Evolutionary conservation across 768 basidiomycete genomes (phyloP).

Genomic region (Lyophyllum atratum): DNA sequence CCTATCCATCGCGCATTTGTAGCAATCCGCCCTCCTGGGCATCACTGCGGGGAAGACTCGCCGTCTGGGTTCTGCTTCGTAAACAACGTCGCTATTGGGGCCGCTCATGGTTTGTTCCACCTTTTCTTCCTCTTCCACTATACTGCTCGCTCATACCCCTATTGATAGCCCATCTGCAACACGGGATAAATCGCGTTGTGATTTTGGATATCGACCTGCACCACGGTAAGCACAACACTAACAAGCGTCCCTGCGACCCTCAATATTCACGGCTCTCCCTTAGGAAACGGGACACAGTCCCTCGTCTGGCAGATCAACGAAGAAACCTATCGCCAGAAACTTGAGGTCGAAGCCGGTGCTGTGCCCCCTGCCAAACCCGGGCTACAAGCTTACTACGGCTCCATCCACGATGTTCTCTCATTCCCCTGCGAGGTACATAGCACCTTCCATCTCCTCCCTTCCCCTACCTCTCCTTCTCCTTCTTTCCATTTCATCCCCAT

Average conservation of each 20-base stretch:
- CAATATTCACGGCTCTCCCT: background rate
- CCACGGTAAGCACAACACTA: constrained; percentile 60
- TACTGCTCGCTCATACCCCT: background rate
- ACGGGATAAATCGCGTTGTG: constrained; percentile 75
- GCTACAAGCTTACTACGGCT: constrained; percentile 82
- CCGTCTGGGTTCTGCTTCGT: constrained; percentile 96
- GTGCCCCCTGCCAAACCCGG: constrained; percentile 38
- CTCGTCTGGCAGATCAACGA: constrained; percentile 92
- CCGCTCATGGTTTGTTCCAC: constrained; percentile 74
- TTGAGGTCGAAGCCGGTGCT: constrained; percentile 52
- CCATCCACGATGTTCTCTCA: constrained; percentile 90
- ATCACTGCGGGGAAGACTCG: constrained; percentile 75
- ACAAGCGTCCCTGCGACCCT: background rate
- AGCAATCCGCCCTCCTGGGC: background rate
- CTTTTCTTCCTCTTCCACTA: background rate
- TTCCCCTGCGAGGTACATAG: constrained; percentile 83
- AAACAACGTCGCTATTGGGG: constrained; percentile 89
- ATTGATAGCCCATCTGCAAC: constrained; percentile 72
- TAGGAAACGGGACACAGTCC: constrained; percentile 94
- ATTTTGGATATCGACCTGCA: constrained; percentile 94
- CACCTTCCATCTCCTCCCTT: background rate
- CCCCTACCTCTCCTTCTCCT: background rate
- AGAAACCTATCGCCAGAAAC: constrained; percentile 71
- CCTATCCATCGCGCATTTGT: constrained; percentile 25
- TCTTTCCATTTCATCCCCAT: background rate